Evolutionary conservation across 495 filamentous ascomycete genomes (phyloP), one percentile per base, ranked within the genome.

Genomic region (Amniculicola lignicola): DNA sequence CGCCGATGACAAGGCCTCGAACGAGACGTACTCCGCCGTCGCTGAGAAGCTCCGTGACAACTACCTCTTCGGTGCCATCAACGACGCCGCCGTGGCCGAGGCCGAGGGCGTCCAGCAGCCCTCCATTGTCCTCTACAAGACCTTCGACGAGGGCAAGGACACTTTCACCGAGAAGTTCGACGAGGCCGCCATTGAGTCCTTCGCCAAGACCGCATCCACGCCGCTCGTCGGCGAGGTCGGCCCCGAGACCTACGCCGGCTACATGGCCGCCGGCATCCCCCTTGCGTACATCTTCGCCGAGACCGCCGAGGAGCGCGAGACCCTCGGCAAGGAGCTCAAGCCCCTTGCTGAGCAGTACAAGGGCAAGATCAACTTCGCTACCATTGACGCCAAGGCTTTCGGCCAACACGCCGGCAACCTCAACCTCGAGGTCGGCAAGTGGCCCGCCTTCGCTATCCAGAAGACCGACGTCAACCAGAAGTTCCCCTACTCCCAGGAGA

Each of bases 271-370:
- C 61, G 91, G 89, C 59, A 81, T 97, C 60, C 93, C 93, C 33
- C 81, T 99, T 48, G 93, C 90, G 50, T 99, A 97, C 73, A 95
- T 99, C 74, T 99, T 99, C 74, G 87, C 92, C 60, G 91, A 96
- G 76, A 94, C 87, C 27, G 67, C 82, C 25, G 93, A 97, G 73
- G 89, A 95, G 75, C 90, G 93, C 57, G 82, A 84, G 68, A 76
- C 82, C 63, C 82, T 95, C 65, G 77, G 87, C 58, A 79, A 84
- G 51, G 63, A 68, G 27, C 65, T 79, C 54, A 86, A 79, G 73
- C 73, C 84, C 57, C 66, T 89, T 63, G 86, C 86, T 44, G 74
- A 82, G 70, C 78, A 84, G 70, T 81, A 84, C 73, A 89, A 86
- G 70, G 91, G 92, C 61, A 81, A 79, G 54, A 81, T 97, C 76